phyloP scores from a whole-genome alignment of 176 grass and related monocot genomes.

The Raddia guianensis region DNA sequence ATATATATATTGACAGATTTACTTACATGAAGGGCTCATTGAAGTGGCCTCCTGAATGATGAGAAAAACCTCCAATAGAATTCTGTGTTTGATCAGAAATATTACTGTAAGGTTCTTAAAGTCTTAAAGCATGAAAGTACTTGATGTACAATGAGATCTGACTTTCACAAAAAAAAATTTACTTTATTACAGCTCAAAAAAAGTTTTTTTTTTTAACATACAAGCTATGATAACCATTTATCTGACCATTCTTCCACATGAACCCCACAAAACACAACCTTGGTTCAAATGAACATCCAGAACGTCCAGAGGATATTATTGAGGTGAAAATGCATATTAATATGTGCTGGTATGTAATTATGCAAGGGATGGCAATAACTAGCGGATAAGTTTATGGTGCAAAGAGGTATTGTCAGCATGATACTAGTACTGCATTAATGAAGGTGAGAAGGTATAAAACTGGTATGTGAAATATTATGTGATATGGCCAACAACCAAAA shows the following conservation, averaged over 20 bases:
- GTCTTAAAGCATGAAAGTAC: slow-evolving; percentile 10
- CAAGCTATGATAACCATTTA: not conserved
- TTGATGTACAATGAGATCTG: slow-evolving; percentile 12
- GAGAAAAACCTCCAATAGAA: slow-evolving; percentile 97
- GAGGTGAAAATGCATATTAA: slow-evolving; percentile 22
- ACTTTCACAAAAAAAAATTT: not conserved
- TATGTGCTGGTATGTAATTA: not conserved
- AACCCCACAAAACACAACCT: not conserved
- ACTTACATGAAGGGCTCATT: slow-evolving; percentile 98
- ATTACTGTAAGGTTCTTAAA: slow-evolving; percentile 15
- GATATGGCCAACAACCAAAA: not conserved
- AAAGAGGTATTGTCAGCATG: not conserved
- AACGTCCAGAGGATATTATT: not conserved
- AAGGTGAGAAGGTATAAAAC: not conserved
- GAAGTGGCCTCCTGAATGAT: slow-evolving; percentile 85
- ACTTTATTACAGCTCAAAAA: slow-evolving; percentile 3
- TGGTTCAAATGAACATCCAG: slow-evolving; percentile 18
- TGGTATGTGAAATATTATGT: not conserved
- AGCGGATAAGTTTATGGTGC: not conserved
- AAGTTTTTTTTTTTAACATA: slow-evolving; percentile 17
- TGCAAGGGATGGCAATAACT: not conserved
- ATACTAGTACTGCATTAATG: not conserved
- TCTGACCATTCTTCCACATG: not conserved
- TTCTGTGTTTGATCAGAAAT: slow-evolving; percentile 62
- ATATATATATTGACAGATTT: slow-evolving; percentile 13